These are phyloP conservation scores for Pseudocercospora ulei DNA, from an alignment of 2,329 filamentous ascomycete species.

Conservation along the genomic window DNA sequence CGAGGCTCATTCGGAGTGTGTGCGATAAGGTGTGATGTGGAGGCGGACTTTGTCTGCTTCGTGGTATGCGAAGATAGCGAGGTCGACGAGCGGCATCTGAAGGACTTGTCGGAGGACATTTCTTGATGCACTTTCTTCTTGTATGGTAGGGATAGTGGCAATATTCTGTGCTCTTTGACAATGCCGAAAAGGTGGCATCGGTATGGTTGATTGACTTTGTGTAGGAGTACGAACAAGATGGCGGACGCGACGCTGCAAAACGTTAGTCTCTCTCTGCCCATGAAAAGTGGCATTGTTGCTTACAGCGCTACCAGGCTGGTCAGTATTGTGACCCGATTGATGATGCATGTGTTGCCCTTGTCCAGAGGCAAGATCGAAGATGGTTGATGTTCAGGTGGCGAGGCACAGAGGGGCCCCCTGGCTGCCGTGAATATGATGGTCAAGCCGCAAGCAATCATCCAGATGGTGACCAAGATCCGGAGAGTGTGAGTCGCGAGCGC, in stretches of 20 bases:
- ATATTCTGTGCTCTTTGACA: slow-evolving; percentile 16
- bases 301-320: slow-evolving; percentile 25
- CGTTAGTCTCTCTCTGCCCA: slow-evolving; percentile 11
- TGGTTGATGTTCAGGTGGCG: neutral
- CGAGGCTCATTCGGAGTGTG: slow-evolving; percentile 18
- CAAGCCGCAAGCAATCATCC: slow-evolving; percentile 25
- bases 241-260: slow-evolving; percentile 20
- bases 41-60: slow-evolving; percentile 9
- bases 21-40: slow-evolving; percentile 13
- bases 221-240: slow-evolving; percentile 25
- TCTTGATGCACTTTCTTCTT: slow-evolving; percentile 14
- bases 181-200: slow-evolving; percentile 26
- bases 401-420: slow-evolving; percentile 21
- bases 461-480: slow-evolving; percentile 22
- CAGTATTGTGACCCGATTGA: slow-evolving; percentile 25
- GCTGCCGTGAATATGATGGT: slow-evolving; percentile 25
- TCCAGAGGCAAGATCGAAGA: slow-evolving; percentile 11
- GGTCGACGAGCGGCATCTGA: slow-evolving; percentile 29
- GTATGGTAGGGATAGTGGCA: slow-evolving; percentile 23
- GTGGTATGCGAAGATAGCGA: slow-evolving; percentile 22
- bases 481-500: slow-evolving; percentile 19
- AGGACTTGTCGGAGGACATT: slow-evolving; percentile 29
- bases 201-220: slow-evolving; percentile 24
- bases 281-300: too few relatives aligned
- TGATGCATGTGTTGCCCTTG: slow-evolving; percentile 22